These are phyloP conservation scores for Mycocalia duriaeana DNA, from an alignment of 1,284 basidiomycete genomes.

Conservation along the genomic window DNA sequence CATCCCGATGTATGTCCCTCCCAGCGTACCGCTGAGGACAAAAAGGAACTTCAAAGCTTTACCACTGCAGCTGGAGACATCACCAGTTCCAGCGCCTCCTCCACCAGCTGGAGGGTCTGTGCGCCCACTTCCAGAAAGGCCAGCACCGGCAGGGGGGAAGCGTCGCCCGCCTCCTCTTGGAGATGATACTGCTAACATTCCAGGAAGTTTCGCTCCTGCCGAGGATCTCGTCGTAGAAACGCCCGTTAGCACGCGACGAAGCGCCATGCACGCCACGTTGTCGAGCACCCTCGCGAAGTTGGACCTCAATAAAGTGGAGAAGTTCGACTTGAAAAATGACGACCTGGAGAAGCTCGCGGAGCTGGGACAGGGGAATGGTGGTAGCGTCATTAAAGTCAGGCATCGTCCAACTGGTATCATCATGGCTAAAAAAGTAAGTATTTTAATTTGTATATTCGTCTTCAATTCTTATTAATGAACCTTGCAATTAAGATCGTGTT, in stretches of 20 bases:
- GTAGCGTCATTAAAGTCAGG: constrained; percentile 94
- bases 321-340: constrained; percentile 72
- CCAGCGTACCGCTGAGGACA: constrained; percentile 53
- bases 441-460: background rate
- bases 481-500: constrained; percentile 76
- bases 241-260: constrained; percentile 24
- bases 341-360: constrained; percentile 84
- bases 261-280: constrained; percentile 67
- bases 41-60: constrained; percentile 77
- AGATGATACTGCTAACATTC: constrained; percentile 13
- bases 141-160: constrained; percentile 38
- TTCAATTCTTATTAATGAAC: background rate
- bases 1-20: constrained; percentile 13
- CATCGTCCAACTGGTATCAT: constrained; percentile 84
- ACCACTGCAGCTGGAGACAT: constrained; percentile 49
- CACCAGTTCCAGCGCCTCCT: constrained; percentile 21
- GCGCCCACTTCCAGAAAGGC: constrained; percentile 26
- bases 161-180: constrained; percentile 53
- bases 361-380: constrained; percentile 95
- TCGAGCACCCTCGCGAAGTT: constrained; percentile 72
- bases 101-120: constrained; percentile 8
- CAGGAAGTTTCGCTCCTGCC: constrained; percentile 15
- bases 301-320: constrained; percentile 71
- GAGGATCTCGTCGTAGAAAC: constrained; percentile 8
- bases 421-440: constrained; percentile 91